phyloP scores from a whole-genome alignment of 1,139 yeast genomes.

The Candida sanyaensis region DNA sequence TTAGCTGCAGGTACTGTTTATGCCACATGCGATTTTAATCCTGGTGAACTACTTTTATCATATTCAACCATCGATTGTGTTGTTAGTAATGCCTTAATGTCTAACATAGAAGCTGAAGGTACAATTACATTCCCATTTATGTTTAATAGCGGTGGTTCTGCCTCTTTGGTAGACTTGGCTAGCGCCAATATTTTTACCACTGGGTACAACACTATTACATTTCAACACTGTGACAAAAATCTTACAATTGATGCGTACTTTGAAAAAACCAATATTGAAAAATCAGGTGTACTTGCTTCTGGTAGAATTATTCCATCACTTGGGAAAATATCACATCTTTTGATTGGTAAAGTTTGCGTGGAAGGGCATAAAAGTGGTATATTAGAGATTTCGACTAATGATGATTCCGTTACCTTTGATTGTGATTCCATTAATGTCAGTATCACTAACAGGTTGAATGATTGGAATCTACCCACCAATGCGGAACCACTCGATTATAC shows the following conservation, averaged over 20 bases:
- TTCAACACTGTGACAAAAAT: constrained; percentile 20
- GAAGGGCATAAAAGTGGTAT: constrained; percentile 67
- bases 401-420: constrained; percentile 65
- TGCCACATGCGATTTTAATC: constrained; percentile 26
- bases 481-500: constrained; percentile 14
- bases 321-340: constrained; percentile 13
- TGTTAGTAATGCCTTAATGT: constrained; percentile 13
- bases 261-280: constrained; percentile 1
- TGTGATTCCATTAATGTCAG: constrained; percentile 21
- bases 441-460: constrained; percentile 21
- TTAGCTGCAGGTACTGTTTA: constrained; percentile 25
- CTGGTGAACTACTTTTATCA: constrained; percentile 23
- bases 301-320: constrained; percentile 15
- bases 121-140: constrained; percentile 22
- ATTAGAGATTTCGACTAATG: constrained; percentile 86
- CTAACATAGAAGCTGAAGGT: constrained; percentile 16
- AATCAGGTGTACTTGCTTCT: not conserved
- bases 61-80: constrained; percentile 28
- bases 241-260: not conserved
- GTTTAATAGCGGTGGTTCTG: constrained; percentile 25
- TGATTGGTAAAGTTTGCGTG: constrained; percentile 21
- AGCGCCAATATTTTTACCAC: constrained; percentile 18
- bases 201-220: constrained; percentile 26
- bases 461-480: constrained; percentile 18
- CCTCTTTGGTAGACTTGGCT: constrained; percentile 15